Evolutionary conservation across 2,329 filamentous ascomycete genomes (phyloP), one percentile per base, ranked within the genome.

Genomic region (Cryoendolithus antarcticus): DNA sequence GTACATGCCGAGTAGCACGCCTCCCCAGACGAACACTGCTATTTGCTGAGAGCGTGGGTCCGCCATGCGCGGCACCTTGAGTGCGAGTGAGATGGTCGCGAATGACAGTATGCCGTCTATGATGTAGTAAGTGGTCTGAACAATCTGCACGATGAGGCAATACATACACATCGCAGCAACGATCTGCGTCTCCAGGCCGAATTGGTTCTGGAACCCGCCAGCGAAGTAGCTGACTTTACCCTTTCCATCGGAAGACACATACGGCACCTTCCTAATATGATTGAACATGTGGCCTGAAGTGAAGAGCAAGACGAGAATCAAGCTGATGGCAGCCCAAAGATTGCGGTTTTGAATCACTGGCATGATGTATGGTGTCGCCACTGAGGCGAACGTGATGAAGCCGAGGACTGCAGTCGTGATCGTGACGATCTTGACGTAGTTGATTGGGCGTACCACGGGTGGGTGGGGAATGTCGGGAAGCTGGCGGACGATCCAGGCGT

Each of bases 221-320:
- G 89, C 85, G 62, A 98, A 91, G 62, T 96, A 96, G 56, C 66
- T 83, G 45, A 98, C 75, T 4, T 86, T 86, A 11, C 91, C 91
- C 39, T 74, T 77, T 29, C 86, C 85, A 58, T 96, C 79, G 32
- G 82, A 83, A 32, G 78, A 72, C 27, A 96, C 86, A 53, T 98
- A 98, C 2, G 91, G 91, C 2, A 93, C 85, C 61, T 91, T 89
- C 52, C 93, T 77, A 57, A 98, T 98, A 58, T 95, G 88, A 63
- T 96, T 98, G 73, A 93, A 98, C 93, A 98, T 98, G 64, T 96
- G 88, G 31, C 91, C 93, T 52, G 83, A 91, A 35, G 82, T 95
- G 65, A 96, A 98, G 42, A 95, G 70, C 32, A 98, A 74, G 46
- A 98, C 88, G 9, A 79, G 71, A 54, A 96, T 86, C 50, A 98